Conservation (phyloP, 306 rosid genomes). For the Rubus idaeus region DNA sequence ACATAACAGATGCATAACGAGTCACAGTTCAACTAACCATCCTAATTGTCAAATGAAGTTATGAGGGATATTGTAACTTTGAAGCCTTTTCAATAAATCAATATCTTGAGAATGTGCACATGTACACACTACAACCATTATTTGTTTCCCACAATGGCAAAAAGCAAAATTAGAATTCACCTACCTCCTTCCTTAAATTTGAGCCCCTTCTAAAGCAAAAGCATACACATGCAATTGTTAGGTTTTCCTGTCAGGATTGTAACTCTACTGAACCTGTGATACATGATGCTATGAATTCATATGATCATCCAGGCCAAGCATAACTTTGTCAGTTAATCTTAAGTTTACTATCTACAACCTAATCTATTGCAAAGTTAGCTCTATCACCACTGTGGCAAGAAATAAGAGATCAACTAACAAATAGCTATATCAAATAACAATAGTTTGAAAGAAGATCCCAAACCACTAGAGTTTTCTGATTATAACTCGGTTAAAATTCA, state of each 20-base stretch:
- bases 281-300: neutral
- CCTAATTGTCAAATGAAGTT: neutral
- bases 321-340: neutral
- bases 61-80: neutral
- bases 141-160: no score
- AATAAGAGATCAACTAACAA: neutral
- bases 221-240: neutral
- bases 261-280: neutral
- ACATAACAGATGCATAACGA: neutral
- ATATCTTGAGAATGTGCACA: neutral
- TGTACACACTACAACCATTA: neutral
- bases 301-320: neutral
- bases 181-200: neutral
- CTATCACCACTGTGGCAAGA: neutral
- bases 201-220: neutral
- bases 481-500: neutral
- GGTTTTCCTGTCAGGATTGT: neutral
- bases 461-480: neutral
- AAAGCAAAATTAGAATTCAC: neutral
- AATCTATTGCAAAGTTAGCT: neutral
- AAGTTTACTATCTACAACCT: neutral
- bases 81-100: neutral
- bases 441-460: neutral
- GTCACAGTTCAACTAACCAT: neutral
- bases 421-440: neutral